Percentiles rank a stretch among this genome's conserved stretches.
Evolutionary conservation across 2,329 filamentous ascomycete species (phyloP).

Genomic region (Hymenoscyphus scutula): DNA sequence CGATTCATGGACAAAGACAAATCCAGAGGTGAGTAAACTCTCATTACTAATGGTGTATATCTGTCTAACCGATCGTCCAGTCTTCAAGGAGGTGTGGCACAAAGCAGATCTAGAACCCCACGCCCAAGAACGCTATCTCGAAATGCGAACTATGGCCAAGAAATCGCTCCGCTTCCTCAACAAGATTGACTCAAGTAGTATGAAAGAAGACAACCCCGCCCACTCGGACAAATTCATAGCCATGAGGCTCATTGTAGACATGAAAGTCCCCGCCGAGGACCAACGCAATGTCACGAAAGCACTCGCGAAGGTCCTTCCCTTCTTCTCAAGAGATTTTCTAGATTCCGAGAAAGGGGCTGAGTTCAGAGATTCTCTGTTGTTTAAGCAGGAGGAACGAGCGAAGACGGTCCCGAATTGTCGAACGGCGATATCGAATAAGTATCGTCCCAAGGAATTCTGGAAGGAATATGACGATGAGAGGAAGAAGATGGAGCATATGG

Average conservation of each 20-base stretch:
- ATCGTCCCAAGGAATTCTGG: conserved; percentile 40
- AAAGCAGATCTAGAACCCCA: conserved; percentile 43
- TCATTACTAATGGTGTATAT: too few relatives aligned
- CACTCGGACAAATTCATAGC: conserved; percentile 12
- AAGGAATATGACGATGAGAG: conserved; percentile 33
- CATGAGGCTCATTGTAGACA: conserved; percentile 37
- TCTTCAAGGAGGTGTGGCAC: conserved; percentile 46
- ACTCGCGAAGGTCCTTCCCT: conserved; percentile 39
- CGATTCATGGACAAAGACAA: conserved; percentile 38
- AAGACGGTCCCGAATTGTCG: conserved; percentile 40
- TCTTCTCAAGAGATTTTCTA: conserved; percentile 42
- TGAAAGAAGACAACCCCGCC: background rate
- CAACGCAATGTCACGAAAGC: conserved; percentile 40
- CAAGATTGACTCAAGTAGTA: too few relatives aligned
- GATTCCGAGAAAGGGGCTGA: conserved; percentile 35
- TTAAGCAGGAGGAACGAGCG: conserved; percentile 42
- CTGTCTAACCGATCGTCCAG: conserved; percentile 3
- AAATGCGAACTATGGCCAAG: conserved; percentile 34
- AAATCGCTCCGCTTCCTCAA: conserved; percentile 17
- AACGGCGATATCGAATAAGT: conserved; percentile 39
- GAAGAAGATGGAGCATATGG: conserved; percentile 32
- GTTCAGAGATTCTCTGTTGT: conserved; percentile 40
- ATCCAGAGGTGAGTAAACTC: conserved; percentile 28
- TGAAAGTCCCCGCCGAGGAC: conserved; percentile 24
- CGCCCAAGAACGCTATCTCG: conserved; percentile 39